Evolutionary conservation across 352 stramenopile species (phyloP).

Genomic region (Pythium sp.): DNA sequence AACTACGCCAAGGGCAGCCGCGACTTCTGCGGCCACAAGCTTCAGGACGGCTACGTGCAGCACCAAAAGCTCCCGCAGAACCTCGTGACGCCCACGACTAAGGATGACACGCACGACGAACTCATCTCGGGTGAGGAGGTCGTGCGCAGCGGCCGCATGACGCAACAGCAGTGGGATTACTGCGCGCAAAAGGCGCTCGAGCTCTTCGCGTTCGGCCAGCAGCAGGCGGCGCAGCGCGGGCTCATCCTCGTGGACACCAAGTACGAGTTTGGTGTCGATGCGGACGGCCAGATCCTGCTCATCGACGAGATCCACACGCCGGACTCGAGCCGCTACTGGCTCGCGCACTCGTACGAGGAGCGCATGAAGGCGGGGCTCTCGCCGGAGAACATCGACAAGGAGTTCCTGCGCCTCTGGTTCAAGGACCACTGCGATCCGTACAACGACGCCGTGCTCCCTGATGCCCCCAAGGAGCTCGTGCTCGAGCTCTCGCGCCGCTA

Average conservation of each 20-base stretch:
- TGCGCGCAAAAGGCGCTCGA: slow-evolving; percentile 91
- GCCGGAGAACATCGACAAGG: slow-evolving; percentile 99
- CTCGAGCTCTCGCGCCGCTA: slow-evolving; percentile 96
- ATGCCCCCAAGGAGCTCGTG: slow-evolving; percentile 95
- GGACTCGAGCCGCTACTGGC: slow-evolving; percentile 96
- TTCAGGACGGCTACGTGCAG: slow-evolving; percentile 94
- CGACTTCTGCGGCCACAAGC: slow-evolving; percentile 95
- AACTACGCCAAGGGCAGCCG: slow-evolving; percentile 96
- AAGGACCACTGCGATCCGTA: slow-evolving; percentile 98
- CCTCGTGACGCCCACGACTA: slow-evolving; percentile 98
- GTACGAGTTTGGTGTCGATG: slow-evolving; percentile 83
- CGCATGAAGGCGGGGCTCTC: slow-evolving; percentile 85
- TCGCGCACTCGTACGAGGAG: slow-evolving; percentile 89
- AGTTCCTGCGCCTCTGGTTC: slow-evolving; percentile 99
- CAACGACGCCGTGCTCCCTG: slow-evolving; percentile 93
- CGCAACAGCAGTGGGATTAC: slow-evolving; percentile 95
- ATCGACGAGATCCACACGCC: slow-evolving; percentile 99
- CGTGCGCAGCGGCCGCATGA: slow-evolving; percentile 93
- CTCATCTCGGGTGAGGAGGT: slow-evolving; percentile 95
- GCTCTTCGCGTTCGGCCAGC: slow-evolving; percentile 92
- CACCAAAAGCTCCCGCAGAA: slow-evolving; percentile 95
- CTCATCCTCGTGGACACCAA: slow-evolving; percentile 99
- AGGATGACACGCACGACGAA: slow-evolving; percentile 97
- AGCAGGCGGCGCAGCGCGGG: slow-evolving; percentile 88
- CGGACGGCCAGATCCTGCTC: slow-evolving; percentile 92